These are phyloP conservation scores for Penicillium sp. DNA, from an alignment of 2,329 filamentous ascomycete genomes.

Conservation along the genomic window DNA sequence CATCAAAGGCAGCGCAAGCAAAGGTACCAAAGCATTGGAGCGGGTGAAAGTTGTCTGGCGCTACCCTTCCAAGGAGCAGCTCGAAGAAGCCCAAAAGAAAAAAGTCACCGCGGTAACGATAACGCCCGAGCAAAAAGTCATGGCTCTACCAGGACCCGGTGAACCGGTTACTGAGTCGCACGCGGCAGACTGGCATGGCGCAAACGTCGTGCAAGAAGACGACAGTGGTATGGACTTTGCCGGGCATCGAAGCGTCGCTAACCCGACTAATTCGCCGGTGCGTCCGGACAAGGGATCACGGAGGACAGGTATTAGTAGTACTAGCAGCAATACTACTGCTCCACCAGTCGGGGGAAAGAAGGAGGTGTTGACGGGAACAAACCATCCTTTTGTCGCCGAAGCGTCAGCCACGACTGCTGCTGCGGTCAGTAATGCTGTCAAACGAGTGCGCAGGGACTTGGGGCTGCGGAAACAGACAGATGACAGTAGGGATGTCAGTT, in stretches of 20 bases:
- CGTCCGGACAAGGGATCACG: background rate
- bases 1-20: conserved; percentile 81
- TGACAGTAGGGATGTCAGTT: conserved; percentile 64
- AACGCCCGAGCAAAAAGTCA: conserved; percentile 38
- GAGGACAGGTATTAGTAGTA: background rate
- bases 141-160: conserved; percentile 62
- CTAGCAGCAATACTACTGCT: background rate
- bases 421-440: conserved; percentile 10
- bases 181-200: conserved; percentile 72
- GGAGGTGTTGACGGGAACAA: conserved; percentile 5
- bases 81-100: conserved; percentile 5
- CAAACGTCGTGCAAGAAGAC: conserved; percentile 24
- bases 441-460: conserved; percentile 46
- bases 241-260: conserved; percentile 17
- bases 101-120: conserved; percentile 21
- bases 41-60: conserved; percentile 83
- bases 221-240: background rate
- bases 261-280: conserved; percentile 5
- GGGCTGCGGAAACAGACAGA: conserved; percentile 65
- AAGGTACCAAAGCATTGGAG: conserved; percentile 79
- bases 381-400: conserved; percentile 13
- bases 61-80: conserved; percentile 28
- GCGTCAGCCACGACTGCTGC: conserved; percentile 17
- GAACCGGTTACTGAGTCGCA: conserved; percentile 66
- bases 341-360: conserved; percentile 15